phyloP scores from a whole-genome alignment of 176 grass and related monocot genomes.

The Aegilops sharonensis region DNA sequence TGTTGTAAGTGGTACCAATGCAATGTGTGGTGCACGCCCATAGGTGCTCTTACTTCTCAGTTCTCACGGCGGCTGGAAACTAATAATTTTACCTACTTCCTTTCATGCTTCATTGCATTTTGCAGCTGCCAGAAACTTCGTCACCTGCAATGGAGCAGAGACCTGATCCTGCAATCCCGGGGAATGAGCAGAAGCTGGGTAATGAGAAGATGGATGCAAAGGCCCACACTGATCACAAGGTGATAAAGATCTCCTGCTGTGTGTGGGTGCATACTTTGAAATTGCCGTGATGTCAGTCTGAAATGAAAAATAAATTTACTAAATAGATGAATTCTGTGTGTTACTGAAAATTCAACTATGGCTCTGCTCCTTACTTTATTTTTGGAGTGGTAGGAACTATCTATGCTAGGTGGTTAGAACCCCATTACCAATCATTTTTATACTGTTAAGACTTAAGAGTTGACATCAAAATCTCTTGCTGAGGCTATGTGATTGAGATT shows the following conservation, averaged over 20 bases:
- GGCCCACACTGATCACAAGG: not conserved
- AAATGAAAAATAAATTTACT: not conserved
- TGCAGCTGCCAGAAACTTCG: not conserved
- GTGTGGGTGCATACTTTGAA: not conserved
- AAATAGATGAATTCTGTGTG: not conserved
- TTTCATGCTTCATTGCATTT: not conserved
- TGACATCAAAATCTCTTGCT: not conserved
- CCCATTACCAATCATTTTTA: not conserved
- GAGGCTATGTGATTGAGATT: not conserved
- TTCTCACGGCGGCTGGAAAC: not conserved
- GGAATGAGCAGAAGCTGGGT: not conserved
- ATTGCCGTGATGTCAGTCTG: not conserved
- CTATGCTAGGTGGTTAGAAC: not conserved
- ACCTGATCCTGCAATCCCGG: not conserved
- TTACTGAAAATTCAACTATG: not conserved
- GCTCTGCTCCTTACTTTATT: not conserved
- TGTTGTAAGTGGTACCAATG: not conserved
- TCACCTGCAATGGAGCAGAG: not conserved
- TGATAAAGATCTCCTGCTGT: not conserved
- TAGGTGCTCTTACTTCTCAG: not conserved
- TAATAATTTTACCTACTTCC: not conserved
- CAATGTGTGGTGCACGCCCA: not conserved
- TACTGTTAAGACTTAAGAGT: not conserved
- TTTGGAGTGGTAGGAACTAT: not conserved
- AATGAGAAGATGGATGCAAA: not conserved